These are phyloP conservation scores for Gnomoniopsis smithogilvyi DNA, from an alignment of 2,329 filamentous ascomycete species.

Conservation along the genomic window DNA sequence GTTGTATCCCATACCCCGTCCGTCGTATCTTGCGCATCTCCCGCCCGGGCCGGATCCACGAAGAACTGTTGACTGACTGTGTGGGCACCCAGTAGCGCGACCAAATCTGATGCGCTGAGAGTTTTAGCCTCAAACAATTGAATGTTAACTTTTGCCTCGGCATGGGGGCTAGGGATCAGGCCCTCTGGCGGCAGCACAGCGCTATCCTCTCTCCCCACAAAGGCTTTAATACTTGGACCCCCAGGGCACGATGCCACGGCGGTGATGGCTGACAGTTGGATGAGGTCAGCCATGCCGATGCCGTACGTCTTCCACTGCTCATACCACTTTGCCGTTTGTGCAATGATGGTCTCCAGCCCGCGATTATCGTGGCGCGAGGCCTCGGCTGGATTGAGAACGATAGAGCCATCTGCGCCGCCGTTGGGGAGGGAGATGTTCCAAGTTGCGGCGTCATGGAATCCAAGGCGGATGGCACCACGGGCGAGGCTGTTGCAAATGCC, in stretches of 20 bases:
- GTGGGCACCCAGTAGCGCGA: conserved; percentile 54
- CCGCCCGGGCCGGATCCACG: conserved; percentile 35
- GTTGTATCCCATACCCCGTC: conserved; percentile 47
- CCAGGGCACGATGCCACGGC: conserved; percentile 49
- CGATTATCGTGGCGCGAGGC: conserved; percentile 37
- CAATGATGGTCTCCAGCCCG: conserved; percentile 41
- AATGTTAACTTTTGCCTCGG: conserved; percentile 39
- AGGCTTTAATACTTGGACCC: conserved; percentile 47
- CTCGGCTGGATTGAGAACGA: conserved; percentile 37
- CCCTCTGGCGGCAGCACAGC: conserved; percentile 35
- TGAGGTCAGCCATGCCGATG: conserved; percentile 51
- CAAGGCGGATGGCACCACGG: conserved; percentile 41
- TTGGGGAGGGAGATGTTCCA: conserved; percentile 33
- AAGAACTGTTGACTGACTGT: conserved; percentile 44
- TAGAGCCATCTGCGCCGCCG: conserved; percentile 44
- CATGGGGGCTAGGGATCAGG: conserved; percentile 41
- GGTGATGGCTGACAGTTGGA: conserved; percentile 46
- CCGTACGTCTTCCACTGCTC: conserved; percentile 32
- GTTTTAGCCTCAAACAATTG: conserved; percentile 47
- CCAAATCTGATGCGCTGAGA: conserved; percentile 45
- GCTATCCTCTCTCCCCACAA: conserved; percentile 46
- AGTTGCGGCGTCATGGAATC: conserved; percentile 44
- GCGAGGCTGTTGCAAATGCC: conserved; percentile 38
- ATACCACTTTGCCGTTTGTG: conserved; percentile 34
- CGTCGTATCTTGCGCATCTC: conserved; percentile 43